A percentile compares a stretch with the other conserved stretches of the same genome.
phyloP scores from a whole-genome alignment of 768 basidiomycete species.

The Auriculariales sp. region DNA sequence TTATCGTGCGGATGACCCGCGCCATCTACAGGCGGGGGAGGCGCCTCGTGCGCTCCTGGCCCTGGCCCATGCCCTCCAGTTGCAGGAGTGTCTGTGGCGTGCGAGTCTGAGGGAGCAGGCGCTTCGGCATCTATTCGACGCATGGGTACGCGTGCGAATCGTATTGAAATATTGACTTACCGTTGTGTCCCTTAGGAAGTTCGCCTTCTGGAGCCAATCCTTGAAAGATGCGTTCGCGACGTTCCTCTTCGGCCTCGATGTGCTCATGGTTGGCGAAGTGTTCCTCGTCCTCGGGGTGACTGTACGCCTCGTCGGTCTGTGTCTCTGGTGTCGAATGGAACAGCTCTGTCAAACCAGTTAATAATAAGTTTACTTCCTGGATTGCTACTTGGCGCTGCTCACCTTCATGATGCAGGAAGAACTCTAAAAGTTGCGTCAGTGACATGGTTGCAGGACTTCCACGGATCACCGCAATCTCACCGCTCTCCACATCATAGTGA shows the following conservation, averaged over 20 bases:
- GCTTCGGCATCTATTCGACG: slow-evolving; percentile 11
- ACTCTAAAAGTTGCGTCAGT: slow-evolving; percentile 35
- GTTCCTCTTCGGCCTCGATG: slow-evolving; percentile 75
- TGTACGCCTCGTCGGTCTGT: slow-evolving; percentile 90
- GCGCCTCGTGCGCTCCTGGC: slow-evolving; percentile 7
- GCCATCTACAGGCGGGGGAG: slow-evolving; percentile 4
- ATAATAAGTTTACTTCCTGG: not conserved
- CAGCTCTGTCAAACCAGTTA: slow-evolving; percentile 37
- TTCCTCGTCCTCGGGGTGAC: slow-evolving; percentile 82
- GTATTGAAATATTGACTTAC: not conserved
- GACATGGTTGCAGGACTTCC: not conserved
- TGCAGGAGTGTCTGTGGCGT: slow-evolving; percentile 5
- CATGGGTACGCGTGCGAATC: too few relatives aligned
- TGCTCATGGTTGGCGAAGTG: slow-evolving; percentile 81
- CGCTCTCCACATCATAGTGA: slow-evolving; percentile 85
- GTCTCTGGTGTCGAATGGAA: slow-evolving; percentile 95
- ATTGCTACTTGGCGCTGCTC: slow-evolving; percentile 9
- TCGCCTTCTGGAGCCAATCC: slow-evolving; percentile 68
- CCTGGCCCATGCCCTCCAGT: slow-evolving; percentile 4
- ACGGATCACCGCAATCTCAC: slow-evolving; percentile 26
- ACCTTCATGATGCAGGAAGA: slow-evolving; percentile 98
- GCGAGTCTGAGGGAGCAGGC: slow-evolving; percentile 10
- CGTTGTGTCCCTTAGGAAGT: slow-evolving; percentile 10
- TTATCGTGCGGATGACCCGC: slow-evolving; percentile 22
- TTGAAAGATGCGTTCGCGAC: slow-evolving; percentile 70